Percentiles rank a stretch among this genome's conserved stretches.
These are phyloP conservation scores for Epicoccum sorghinum DNA, from an alignment of 2,329 filamentous ascomycete genomes.

Conservation along the genomic window DNA sequence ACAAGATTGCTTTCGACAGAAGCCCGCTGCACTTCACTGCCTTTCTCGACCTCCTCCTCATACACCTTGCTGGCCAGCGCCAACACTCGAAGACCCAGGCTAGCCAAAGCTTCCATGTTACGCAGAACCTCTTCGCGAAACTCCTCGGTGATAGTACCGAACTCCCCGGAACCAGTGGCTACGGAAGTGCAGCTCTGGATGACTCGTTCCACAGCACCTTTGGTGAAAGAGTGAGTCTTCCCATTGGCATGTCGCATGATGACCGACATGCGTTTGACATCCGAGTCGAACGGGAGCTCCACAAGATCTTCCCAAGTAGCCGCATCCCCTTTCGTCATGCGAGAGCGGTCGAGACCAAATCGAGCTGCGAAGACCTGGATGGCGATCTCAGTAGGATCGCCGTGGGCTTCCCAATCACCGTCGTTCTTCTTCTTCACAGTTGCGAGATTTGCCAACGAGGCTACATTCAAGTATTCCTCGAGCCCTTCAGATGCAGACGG, in stretches of 20 bases:
- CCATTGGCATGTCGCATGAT: conserved; percentile 59
- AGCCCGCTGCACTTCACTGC: conserved; percentile 59
- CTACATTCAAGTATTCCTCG: conserved; percentile 44
- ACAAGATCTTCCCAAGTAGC: conserved; percentile 53
- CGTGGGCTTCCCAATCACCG: conserved; percentile 46
- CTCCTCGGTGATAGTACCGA: conserved; percentile 56
- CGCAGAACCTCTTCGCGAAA: conserved; percentile 63
- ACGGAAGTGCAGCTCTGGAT: conserved; percentile 66
- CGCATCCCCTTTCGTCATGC: conserved; percentile 51
- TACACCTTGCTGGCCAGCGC: conserved; percentile 63
- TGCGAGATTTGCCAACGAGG: conserved; percentile 58
- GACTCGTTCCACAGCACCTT: conserved; percentile 73
- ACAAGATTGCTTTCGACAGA: conserved; percentile 71
- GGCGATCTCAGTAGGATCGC: conserved; percentile 68
- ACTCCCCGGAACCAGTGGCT: conserved; percentile 51
- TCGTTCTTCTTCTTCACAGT: conserved; percentile 55
- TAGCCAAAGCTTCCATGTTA: conserved; percentile 72
- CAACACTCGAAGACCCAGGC: conserved; percentile 71
- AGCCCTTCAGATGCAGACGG: conserved; percentile 22
- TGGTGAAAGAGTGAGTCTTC: conserved; percentile 60
- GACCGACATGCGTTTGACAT: conserved; percentile 78
- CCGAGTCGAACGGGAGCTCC: conserved; percentile 76
- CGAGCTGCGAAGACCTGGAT: conserved; percentile 76
- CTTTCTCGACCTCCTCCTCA: conserved; percentile 51
- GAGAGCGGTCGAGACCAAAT: conserved; percentile 67